A percentile compares a stretch with the other conserved stretches of the same genome.
Evolutionary conservation across 2,329 filamentous ascomycete genomes (phyloP).

Genomic region (Capronia coronata): DNA sequence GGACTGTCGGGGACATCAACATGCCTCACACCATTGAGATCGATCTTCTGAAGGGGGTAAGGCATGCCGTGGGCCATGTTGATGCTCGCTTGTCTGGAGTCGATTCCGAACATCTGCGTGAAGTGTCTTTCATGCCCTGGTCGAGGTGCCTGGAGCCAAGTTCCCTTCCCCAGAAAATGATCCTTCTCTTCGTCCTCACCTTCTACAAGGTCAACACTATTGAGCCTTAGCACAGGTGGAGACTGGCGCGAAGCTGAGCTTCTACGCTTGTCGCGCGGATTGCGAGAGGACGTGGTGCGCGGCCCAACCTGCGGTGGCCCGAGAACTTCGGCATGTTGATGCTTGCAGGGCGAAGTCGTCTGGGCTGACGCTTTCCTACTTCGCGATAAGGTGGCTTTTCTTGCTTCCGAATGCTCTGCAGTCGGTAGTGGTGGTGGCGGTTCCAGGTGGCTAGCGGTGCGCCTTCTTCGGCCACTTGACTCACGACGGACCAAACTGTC

Average conservation of each 20-base stretch:
- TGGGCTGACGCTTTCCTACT: neutral
- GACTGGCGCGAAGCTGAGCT: neutral
- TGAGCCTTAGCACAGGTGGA: conserved; percentile 5
- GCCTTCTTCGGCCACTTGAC: no score
- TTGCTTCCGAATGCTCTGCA: neutral
- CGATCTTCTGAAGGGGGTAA: conserved; percentile 11
- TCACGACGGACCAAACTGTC: neutral
- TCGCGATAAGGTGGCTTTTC: neutral
- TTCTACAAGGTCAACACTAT: conserved; percentile 6
- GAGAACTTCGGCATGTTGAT: neutral
- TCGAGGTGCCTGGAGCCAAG: neutral
- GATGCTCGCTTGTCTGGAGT: conserved; percentile 19
- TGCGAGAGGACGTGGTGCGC: conserved; percentile 4
- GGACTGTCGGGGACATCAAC: conserved; percentile 28
- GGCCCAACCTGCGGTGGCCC: conserved; percentile 5
- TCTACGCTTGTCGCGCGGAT: neutral
- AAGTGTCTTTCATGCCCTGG: conserved; percentile 24
- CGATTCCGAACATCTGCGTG: conserved; percentile 22
- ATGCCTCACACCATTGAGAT: conserved; percentile 22
- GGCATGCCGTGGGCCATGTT: conserved; percentile 11
- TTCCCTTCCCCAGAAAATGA: neutral
- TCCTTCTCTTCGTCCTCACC: conserved; percentile 14
- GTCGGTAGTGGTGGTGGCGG: neutral
- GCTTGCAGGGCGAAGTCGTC: neutral
- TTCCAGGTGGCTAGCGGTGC: neutral